These are phyloP conservation scores for Gloeopeniophorella convolvens DNA, from an alignment of 768 basidiomycete species.

Conservation along the genomic window DNA sequence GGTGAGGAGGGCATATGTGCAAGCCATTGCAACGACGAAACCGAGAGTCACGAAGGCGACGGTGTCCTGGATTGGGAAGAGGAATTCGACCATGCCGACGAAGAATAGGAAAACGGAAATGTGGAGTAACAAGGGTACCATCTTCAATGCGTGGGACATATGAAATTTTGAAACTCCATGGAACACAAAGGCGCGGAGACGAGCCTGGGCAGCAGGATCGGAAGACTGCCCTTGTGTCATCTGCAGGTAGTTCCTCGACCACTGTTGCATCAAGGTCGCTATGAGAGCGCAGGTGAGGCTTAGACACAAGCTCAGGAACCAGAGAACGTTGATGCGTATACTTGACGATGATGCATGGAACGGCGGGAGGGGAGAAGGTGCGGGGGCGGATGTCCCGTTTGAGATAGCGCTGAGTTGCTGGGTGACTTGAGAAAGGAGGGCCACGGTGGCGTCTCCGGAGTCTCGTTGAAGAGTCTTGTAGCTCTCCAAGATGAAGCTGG, in stretches of 20 bases:
- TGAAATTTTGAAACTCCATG: slow-evolving; percentile 11
- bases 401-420: not conserved
- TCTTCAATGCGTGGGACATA: slow-evolving; percentile 1
- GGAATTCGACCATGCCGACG: slow-evolving; percentile 15
- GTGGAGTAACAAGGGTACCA: slow-evolving; percentile 13
- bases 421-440: not conserved
- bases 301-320: slow-evolving; percentile 15
- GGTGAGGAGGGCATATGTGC: slow-evolving; percentile 7
- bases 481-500: not conserved
- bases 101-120: slow-evolving; percentile 18
- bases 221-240: slow-evolving; percentile 1
- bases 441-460: not conserved
- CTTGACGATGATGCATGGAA: not conserved
- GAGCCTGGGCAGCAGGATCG: slow-evolving; percentile 2
- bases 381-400: not conserved
- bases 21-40: not conserved
- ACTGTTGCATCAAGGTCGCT: slow-evolving; percentile 16
- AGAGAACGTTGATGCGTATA: slow-evolving; percentile 8
- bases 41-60: slow-evolving; percentile 9
- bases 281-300: slow-evolving; percentile 12
- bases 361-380: not conserved
- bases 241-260: slow-evolving; percentile 12
- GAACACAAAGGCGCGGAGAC: slow-evolving; percentile 7
- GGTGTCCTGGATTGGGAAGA: slow-evolving; percentile 11
- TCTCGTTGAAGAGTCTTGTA: slow-evolving; percentile 4